Evolutionary conservation across 768 basidiomycete species (phyloP), one percentile per base, ranked within the genome.

Genomic region (Collybiopsis luxurians): DNA sequence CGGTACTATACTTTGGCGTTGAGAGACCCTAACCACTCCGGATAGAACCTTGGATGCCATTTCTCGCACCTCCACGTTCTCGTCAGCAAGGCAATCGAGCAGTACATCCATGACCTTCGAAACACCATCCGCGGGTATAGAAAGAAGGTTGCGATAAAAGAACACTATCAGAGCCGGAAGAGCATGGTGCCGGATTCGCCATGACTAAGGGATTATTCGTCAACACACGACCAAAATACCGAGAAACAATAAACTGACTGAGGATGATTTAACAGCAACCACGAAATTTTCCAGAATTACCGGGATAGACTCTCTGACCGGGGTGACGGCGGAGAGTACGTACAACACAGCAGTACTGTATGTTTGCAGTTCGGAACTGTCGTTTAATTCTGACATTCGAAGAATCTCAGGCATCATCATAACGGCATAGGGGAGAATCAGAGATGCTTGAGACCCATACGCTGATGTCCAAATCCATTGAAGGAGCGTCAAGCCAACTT

Each of bases 41-140:
- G 92, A 90, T 44, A 97, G 74, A 40, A 87, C 87, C 72, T 87
- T 87, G 4, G 91, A 90, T 23, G 92, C 90, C 83, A 90, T 94
- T 69, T 93, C 90, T 60, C 94, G 82, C 39, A 97, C 94, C 72
- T 97, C 94, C 43, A 94, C 87, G 64, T 95, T 95, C 67, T 92
- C 91, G 67, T 97, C 94, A 10, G 83, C 79, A 53, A 97, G 73
- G 69, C 94, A 95, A 54, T 88, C 86, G 15, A 93, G 77, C 53
- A 95, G 75, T 28, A 91, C 84, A 58, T 92, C 91, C 84, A 94
- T 86, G 59, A 93, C 83, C 63, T 79, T 83, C 27, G 81, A 77
- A 45, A 91, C 80, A 36, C 83, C 84, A 19, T 78, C 72, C 47
- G 86, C 79, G 36, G 90, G 83, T 47, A 95, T 83, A 54, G 86